Base-by-base conservation (phyloP, 345 rosid species). In the Isatis tinctoria region DNA sequence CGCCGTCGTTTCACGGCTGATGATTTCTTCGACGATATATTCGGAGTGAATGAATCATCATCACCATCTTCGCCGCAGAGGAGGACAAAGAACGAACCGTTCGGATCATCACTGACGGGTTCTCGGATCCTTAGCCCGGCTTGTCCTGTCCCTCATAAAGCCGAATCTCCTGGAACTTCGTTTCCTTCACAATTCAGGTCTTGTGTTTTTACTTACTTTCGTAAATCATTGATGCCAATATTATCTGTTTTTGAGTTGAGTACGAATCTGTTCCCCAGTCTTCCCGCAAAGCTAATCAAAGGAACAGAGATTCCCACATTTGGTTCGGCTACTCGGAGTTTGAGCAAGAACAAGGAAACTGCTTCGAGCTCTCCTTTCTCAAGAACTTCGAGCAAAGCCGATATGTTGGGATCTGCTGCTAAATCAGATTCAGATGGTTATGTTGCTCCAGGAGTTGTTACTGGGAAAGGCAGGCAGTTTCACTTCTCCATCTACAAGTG, bases 401-500 rank as follows among this genome's bases (percentile, higher is more conserved):
- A 79, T 27, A 68, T 45, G 45, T 85, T 54, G 28, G 84, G 73
- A 37, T 44, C 51, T 48, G 58, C 70, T 35, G 49, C 5, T 41
- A 67, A 44, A 61, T 59, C 53, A 32, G 69, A 16, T 32, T 67
- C 32, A 8, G 56, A 65, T 30, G 68, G 33, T 57, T 65, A 13
- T 58, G 72, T 43, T 78, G 73, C 77, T 67, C 85, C 72, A 59
- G 27, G 67, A 28, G 68, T 30, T 74, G 82, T 74, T 36, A 41
- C 28, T 41, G 67, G 65, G 36, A 61, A 54, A n/a, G 43, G 77
- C 28, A 76, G 69, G 73, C 85, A 81, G 14, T 91, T 89, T 81
- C 97, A 89, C 77, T 89, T 93, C 82, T 93, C 98, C 1, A 91
- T 93, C 44, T 93, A 87, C 82, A 93, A 87, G 79, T 94, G 98